A percentile compares a stretch with the other conserved stretches of the same genome.
Conservation (phyloP, 2,329 filamentous ascomycete species). For the Colletotrichum sp. region DNA sequence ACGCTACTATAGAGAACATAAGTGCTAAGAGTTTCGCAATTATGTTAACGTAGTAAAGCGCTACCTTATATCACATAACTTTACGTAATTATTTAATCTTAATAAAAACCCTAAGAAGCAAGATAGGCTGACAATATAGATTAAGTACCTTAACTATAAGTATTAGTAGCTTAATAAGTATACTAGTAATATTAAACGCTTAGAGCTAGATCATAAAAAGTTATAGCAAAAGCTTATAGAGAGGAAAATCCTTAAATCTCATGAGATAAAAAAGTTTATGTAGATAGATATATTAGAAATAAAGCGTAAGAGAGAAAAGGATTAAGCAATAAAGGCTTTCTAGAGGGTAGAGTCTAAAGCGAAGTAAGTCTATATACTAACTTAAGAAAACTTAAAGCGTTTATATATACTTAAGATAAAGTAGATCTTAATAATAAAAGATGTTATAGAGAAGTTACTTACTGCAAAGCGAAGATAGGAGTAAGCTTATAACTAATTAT, state of each 20-base stretch:
- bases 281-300: too few species aligned
- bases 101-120: neutral
- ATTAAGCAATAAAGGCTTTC: neutral
- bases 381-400: neutral
- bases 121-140: neutral
- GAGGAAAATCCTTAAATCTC: neutral
- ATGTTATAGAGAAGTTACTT: neutral
- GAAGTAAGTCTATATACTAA: neutral
- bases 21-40: neutral
- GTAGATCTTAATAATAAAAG: neutral
- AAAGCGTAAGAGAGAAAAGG: neutral
- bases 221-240: neutral
- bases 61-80: neutral
- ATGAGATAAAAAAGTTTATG: neutral
- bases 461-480: neutral
- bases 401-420: neutral
- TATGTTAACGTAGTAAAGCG: neutral
- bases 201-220: neutral
- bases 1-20: neutral
- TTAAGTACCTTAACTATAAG: neutral
- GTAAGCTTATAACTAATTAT: neutral
- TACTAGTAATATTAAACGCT: neutral
- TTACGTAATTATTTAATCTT: neutral
- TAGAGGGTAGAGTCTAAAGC: neutral
- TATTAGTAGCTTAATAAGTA: neutral